A percentile compares a stretch with the other conserved stretches of the same genome.
Evolutionary conservation across 2,329 filamentous ascomycete genomes (phyloP).

Genomic region (Pseudopithomyces chartarum): DNA sequence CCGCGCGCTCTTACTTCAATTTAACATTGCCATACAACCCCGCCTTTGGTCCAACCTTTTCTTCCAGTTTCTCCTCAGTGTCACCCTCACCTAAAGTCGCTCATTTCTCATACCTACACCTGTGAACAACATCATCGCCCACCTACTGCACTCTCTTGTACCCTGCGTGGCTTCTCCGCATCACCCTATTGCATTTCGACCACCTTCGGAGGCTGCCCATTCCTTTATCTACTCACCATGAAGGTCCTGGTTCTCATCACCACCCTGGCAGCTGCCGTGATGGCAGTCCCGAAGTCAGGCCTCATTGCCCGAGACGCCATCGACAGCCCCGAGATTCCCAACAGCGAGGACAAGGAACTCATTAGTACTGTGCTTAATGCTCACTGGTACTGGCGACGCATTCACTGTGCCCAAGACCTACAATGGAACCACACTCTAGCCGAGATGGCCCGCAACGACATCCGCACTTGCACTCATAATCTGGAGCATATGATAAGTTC

Average conservation of each 20-base stretch:
- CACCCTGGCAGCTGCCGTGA: conserved; percentile 25
- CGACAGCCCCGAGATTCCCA: conserved; percentile 26
- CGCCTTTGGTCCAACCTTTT: background rate
- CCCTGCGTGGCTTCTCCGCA: conserved; percentile 10
- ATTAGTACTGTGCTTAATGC: conserved; percentile 39
- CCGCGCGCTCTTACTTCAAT: background rate
- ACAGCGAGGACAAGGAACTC: conserved; percentile 35
- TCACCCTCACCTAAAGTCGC: conserved; percentile 11
- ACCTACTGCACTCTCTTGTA: conserved; percentile 21
- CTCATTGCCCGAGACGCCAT: conserved; percentile 20
- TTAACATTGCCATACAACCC: background rate
- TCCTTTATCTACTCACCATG: conserved; percentile 24
- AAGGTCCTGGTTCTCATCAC: conserved; percentile 29
- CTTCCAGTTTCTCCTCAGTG: conserved; percentile 11
- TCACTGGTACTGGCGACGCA: conserved; percentile 43
- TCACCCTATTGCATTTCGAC: conserved; percentile 1
- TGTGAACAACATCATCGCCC: conserved; percentile 17
- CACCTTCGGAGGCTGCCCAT: conserved; percentile 2
- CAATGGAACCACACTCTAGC: conserved; percentile 29
- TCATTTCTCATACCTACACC: background rate
- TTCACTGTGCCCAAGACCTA: conserved; percentile 44
- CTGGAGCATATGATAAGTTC: conserved; percentile 34
- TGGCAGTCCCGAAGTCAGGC: conserved; percentile 26
- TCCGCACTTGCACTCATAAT: conserved; percentile 29
- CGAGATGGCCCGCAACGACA: conserved; percentile 31